A percentile compares a stretch with the other conserved stretches of the same genome.
Conservation (phyloP, 116 monocot genomes). For the Iris pallida region DNA sequence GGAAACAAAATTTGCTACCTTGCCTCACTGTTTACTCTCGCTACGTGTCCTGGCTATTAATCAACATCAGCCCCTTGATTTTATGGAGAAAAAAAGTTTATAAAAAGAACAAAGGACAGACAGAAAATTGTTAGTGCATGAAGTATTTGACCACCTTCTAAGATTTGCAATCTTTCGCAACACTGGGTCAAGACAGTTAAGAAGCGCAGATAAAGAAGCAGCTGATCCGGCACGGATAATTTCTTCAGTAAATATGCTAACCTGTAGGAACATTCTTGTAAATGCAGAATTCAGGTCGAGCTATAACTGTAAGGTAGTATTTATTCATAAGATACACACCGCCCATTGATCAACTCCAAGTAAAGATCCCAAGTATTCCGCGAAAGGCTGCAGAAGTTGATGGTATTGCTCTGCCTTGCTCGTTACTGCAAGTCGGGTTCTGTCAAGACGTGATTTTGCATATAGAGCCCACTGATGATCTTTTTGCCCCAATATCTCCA, state of each 20-base stretch:
- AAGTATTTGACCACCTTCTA: conserved; percentile 50
- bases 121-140: background rate
- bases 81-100: background rate
- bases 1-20: background rate
- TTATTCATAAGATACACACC: conserved; percentile 39
- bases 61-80: background rate
- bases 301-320: background rate
- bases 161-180: conserved; percentile 81
- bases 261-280: conserved; percentile 28
- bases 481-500: conserved; percentile 56
- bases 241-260: conserved; percentile 94
- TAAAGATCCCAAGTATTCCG: conserved; percentile 87
- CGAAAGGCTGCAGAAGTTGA: conserved; percentile 83
- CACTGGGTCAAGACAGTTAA: conserved; percentile 90
- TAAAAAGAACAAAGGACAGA: background rate
- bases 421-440: conserved; percentile 75
- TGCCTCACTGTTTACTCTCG: background rate
- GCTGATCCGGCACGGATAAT: conserved; percentile 95
- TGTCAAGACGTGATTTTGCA: conserved; percentile 90
- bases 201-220: conserved; percentile 84
- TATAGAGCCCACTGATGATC: conserved; percentile 87
- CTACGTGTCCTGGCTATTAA: background rate
- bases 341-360: conserved; percentile 85
- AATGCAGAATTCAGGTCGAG: conserved; percentile 5
- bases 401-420: conserved; percentile 85